Conservation (phyloP, 352 stramenopile genomes). For the Globisporangium rhizosaccharum region DNA sequence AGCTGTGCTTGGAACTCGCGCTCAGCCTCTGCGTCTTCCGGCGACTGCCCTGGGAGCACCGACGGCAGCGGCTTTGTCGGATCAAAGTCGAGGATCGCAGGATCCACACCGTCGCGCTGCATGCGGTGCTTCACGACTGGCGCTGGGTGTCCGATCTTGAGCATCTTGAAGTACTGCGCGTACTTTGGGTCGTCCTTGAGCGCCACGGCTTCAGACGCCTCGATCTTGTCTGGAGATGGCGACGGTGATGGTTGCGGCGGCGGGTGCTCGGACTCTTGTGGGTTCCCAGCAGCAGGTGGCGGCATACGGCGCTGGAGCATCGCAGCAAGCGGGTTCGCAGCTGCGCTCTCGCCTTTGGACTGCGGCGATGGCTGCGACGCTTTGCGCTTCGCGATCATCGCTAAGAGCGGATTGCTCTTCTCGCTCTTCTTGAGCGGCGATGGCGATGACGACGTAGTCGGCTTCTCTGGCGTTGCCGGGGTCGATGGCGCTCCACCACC, state of each 20-base stretch:
- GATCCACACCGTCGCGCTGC: conserved; percentile 59
- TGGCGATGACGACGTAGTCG: background rate
- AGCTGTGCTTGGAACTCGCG: conserved; percentile 42
- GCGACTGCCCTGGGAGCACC: conserved; percentile 9
- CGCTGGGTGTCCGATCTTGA: conserved; percentile 62
- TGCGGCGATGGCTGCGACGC: background rate
- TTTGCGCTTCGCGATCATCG: conserved; percentile 10
- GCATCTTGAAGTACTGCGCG: conserved; percentile 77
- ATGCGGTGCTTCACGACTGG: conserved; percentile 78
- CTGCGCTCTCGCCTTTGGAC: background rate
- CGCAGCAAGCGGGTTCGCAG: conserved; percentile 8
- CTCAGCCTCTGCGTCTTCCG: conserved; percentile 31
- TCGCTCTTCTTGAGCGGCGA: background rate
- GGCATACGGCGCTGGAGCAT: conserved; percentile 8
- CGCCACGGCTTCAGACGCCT: conserved; percentile 25
- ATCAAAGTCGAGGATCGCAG: conserved; percentile 55
- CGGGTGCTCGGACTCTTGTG: conserved; percentile 5
- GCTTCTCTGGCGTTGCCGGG: background rate
- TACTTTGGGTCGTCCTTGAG: conserved; percentile 69
- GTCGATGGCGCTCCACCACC: background rate
- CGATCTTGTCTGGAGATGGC: conserved; percentile 4
- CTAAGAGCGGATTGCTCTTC: conserved; percentile 15
- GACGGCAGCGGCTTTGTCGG: conserved; percentile 42
- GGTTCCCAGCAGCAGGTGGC: conserved; percentile 3
- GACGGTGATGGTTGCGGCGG: background rate